These are phyloP conservation scores for Desmodesmus armatus DNA, from an alignment of 139 green algal genomes.

Conservation along the genomic window DNA sequence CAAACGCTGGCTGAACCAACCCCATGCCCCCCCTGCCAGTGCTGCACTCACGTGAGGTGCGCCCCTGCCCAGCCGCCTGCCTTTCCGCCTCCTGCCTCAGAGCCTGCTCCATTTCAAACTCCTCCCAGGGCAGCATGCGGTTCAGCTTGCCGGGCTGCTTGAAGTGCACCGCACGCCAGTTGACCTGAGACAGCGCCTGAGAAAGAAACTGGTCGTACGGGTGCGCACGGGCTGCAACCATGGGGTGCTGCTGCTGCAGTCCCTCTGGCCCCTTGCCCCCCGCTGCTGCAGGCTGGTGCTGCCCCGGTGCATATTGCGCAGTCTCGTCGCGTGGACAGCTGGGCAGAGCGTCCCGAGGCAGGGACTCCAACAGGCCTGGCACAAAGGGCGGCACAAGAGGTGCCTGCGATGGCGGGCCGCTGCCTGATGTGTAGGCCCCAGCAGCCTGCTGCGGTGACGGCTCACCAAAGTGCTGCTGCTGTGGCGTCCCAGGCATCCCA, in stretches of 20 bases:
- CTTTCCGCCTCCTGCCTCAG: neutral
- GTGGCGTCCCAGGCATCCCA: neutral
- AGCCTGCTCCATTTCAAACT: slow-evolving; percentile 39
- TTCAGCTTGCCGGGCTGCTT: slow-evolving; percentile 48
- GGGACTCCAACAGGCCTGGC: too few species aligned
- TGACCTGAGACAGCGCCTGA: neutral
- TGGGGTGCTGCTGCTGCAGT: neutral
- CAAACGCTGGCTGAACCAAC: too few species aligned
- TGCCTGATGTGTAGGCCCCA: too few species aligned
- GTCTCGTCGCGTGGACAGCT: too few species aligned
- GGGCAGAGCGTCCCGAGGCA: too few species aligned
- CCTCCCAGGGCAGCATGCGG: slow-evolving; percentile 26
- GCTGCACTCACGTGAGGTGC: neutral
- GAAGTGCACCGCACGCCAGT: slow-evolving; percentile 27
- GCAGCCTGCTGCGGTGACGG: neutral
- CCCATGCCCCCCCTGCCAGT: neutral
- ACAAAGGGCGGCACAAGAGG: too few species aligned
- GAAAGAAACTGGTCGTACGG: slow-evolving; percentile 34
- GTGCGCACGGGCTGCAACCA: slow-evolving; percentile 2
- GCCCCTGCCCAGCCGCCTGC: too few species aligned
- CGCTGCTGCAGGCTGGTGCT: slow-evolving; percentile 17
- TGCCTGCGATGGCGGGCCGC: too few species aligned
- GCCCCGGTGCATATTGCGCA: neutral
- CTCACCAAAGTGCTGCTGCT: neutral
- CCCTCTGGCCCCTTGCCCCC: neutral